phyloP scores from a whole-genome alignment of 1,284 basidiomycete genomes.

The Naganishia sp. region DNA sequence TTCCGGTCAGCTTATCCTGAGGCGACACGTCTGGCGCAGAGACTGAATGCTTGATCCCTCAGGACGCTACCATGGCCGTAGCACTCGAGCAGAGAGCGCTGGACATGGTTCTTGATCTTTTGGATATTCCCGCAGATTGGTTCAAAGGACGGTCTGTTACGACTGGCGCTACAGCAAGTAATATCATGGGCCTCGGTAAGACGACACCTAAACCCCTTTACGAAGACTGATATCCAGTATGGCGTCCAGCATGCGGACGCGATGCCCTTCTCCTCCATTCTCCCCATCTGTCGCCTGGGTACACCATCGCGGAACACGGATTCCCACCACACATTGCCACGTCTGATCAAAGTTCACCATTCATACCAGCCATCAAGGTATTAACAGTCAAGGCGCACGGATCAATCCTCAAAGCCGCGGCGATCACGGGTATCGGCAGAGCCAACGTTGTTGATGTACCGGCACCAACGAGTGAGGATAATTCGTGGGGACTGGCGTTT shows the following conservation, averaged over 20 bases:
- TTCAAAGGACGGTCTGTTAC: slow-evolving; percentile 57
- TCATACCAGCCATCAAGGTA: slow-evolving; percentile 52
- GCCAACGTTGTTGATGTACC: slow-evolving; percentile 51
- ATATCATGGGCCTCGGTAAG: slow-evolving; percentile 56
- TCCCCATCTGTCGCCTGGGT: slow-evolving; percentile 41
- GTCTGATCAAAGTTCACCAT: no score
- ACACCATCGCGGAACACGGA: slow-evolving; percentile 55
- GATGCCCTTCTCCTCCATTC: slow-evolving; percentile 46
- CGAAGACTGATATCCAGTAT: background rate
- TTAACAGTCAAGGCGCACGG: slow-evolving; percentile 57
- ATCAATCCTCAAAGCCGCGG: slow-evolving; percentile 57
- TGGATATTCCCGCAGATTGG: slow-evolving; percentile 46
- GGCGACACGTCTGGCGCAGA: background rate
- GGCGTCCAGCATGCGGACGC: slow-evolving; percentile 48
- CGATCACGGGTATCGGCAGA: slow-evolving; percentile 56
- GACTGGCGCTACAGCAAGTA: slow-evolving; percentile 59
- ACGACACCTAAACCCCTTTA: background rate
- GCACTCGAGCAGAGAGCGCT: slow-evolving; percentile 55
- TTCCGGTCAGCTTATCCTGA: slow-evolving; percentile 41
- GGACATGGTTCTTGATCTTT: slow-evolving; percentile 55
- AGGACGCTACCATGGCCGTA: slow-evolving; percentile 53
- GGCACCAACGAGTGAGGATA: slow-evolving; percentile 33
- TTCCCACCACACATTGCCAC: slow-evolving; percentile 40
- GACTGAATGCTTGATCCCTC: background rate
- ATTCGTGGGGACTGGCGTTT: slow-evolving; percentile 48